A percentile compares a stretch with the other conserved stretches of the same genome.
phyloP scores from a whole-genome alignment of 2,329 filamentous ascomycete species.

The Sclerotinia nivalis region DNA sequence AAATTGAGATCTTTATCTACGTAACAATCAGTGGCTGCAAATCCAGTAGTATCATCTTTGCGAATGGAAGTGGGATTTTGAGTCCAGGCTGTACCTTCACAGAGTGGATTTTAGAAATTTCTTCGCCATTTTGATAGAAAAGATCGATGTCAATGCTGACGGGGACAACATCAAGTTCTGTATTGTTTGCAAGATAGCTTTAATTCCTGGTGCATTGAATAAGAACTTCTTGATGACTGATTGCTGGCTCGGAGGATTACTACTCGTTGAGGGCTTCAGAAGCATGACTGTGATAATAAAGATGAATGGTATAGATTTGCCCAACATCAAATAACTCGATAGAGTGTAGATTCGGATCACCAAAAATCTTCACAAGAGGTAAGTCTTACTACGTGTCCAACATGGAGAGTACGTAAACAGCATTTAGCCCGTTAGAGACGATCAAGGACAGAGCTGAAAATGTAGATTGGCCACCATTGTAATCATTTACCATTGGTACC shows the following conservation, averaged over 20 bases:
- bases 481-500: no score
- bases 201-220: background rate
- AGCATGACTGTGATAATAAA: no score
- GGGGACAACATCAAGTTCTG: background rate
- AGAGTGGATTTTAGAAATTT: background rate
- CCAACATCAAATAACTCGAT: no score
- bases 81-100: background rate
- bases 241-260: background rate
- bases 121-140: background rate
- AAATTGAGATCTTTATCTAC: conserved; percentile 5
- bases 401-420: no score
- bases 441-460: no score
- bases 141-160: background rate
- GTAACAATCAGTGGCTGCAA: background rate
- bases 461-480: no score
- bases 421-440: no score
- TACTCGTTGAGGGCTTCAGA: no score
- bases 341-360: no score
- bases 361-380: no score
- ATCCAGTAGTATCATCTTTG: background rate
- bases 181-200: background rate
- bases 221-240: background rate
- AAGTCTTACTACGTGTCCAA: no score
- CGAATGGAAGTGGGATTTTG: background rate
- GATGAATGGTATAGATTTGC: no score